Evolutionary conservation across 257 asterid genomes (phyloP).

Genomic region (Catharanthus roseus): DNA sequence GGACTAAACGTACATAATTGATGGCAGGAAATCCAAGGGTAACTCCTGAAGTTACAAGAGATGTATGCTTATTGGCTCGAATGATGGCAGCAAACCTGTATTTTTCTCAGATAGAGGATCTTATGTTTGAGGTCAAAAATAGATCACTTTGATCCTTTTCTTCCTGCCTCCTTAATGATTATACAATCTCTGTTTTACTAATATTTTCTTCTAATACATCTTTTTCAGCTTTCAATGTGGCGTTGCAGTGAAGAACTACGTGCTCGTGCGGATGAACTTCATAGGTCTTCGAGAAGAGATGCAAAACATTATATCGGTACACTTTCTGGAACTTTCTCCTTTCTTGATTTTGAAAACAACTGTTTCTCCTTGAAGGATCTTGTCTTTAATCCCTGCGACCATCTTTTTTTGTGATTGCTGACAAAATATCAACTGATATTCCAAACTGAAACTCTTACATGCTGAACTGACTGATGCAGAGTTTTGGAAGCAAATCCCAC

Average conservation of each 20-base stretch:
- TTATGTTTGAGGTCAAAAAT: slow-evolving; percentile 80
- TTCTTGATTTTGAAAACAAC: background rate
- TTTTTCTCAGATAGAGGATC: slow-evolving; percentile 89
- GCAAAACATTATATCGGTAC: slow-evolving; percentile 82
- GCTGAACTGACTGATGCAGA: slow-evolving; percentile 37
- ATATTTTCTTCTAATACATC: slow-evolving; percentile 2
- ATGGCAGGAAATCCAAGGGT: slow-evolving; percentile 86
- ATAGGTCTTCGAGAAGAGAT: slow-evolving; percentile 62
- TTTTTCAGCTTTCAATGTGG: slow-evolving; percentile 88
- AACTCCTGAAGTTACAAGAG: slow-evolving; percentile 95
- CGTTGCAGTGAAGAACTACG: slow-evolving; percentile 94
- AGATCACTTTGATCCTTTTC: background rate
- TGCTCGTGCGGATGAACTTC: slow-evolving; percentile 63
- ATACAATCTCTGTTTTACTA: background rate
- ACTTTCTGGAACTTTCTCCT: background rate
- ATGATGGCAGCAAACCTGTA: slow-evolving; percentile 98
- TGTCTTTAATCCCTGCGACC: background rate
- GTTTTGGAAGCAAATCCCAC: slow-evolving; percentile 90
- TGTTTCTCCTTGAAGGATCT: background rate
- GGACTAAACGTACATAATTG: slow-evolving; percentile 13
- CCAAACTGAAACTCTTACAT: slow-evolving; percentile 3
- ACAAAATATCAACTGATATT: background rate
- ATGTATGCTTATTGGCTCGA: slow-evolving; percentile 84
- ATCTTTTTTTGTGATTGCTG: background rate
- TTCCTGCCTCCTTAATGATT: background rate